Conservation (phyloP, 768 basidiomycete species). For the Tulasnella sp. region DNA sequence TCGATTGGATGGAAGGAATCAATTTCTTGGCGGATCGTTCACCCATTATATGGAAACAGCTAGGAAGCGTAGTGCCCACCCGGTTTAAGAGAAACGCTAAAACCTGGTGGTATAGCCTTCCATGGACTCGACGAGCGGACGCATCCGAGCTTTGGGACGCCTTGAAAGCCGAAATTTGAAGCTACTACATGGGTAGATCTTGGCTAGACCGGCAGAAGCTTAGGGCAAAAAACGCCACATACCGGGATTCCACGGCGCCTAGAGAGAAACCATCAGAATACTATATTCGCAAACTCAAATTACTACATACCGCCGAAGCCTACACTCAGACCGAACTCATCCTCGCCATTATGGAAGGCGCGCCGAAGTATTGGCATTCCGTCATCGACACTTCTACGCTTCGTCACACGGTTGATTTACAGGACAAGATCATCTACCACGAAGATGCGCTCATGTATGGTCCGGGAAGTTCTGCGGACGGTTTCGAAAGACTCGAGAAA, state of each 20-base stretch:
- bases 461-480: not conserved
- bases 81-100: conserved; percentile 35
- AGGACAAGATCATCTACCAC: conserved; percentile 7
- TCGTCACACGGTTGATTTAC: not conserved
- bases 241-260: conserved; percentile 36
- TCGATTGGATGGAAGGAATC: conserved; percentile 38
- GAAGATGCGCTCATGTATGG: too few relatives aligned
- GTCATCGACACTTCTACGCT: conserved; percentile 20
- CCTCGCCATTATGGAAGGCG: conserved; percentile 41
- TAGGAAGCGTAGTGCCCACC: conserved; percentile 39
- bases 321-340: conserved; percentile 39
- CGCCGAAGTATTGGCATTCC: too few relatives aligned
- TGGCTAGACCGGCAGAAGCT: conserved; percentile 38
- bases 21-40: conserved; percentile 36
- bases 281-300: too few relatives aligned
- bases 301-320: not conserved
- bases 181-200: conserved; percentile 39
- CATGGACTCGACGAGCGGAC: conserved; percentile 11
- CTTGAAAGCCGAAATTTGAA: conserved; percentile 35
- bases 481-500: not conserved
- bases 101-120: conserved; percentile 39
- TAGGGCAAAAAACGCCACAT: conserved; percentile 36
- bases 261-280: not conserved
- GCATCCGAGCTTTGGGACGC: conserved; percentile 39
- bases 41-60: conserved; percentile 33